Percentiles rank a stretch among this genome's conserved stretches.
Conservation (phyloP, 106 monocot species). For the Platanthera guangdongensis region DNA sequence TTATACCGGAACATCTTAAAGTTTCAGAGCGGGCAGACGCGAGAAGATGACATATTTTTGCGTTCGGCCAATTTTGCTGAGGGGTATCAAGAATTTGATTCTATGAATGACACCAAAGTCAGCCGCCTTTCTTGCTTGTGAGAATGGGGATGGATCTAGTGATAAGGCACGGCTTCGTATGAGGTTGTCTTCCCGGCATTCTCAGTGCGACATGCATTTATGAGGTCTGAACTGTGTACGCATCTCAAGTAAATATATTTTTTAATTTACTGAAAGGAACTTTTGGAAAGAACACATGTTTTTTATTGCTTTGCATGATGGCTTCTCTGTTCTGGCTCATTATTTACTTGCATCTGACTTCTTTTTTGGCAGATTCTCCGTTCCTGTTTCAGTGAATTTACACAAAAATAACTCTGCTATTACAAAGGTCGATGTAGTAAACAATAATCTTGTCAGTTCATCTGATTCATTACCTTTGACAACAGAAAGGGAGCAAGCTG, state of each 20-base stretch:
- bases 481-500: not conserved
- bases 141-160: not conserved
- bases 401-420: not conserved
- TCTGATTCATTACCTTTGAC: not conserved
- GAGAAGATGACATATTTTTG: no score
- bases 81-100: no score
- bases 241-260: not conserved
- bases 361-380: not conserved
- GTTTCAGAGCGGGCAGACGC: not conserved
- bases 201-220: no score
- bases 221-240: no score
- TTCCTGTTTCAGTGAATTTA: not conserved
- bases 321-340: not conserved
- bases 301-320: no score
- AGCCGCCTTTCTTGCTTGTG: not conserved
- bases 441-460: not conserved
- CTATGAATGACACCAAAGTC: not conserved
- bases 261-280: not conserved
- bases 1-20: not conserved
- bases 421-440: not conserved
- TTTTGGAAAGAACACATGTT: no score
- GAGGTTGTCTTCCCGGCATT: no score
- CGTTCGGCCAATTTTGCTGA: no score
- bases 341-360: not conserved
- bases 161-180: constrained; percentile 3